Evolutionary conservation across 148 eudicot genomes (phyloP).

Genomic region (Amaranthus palmeri): DNA sequence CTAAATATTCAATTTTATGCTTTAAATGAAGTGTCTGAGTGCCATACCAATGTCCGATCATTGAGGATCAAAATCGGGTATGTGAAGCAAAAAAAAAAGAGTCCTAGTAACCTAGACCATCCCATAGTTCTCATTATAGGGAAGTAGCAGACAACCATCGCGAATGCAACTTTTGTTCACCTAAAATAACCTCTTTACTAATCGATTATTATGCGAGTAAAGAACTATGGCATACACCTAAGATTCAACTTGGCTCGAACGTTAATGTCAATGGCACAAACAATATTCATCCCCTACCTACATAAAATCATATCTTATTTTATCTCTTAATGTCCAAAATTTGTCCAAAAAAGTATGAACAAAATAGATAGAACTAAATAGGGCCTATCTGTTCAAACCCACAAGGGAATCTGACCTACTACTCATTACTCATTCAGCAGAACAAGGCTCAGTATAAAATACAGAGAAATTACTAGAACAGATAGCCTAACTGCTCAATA

Average conservation of each 20-base stretch:
- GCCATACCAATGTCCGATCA: too few relatives aligned
- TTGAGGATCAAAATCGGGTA: too few relatives aligned
- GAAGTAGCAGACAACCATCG: not conserved
- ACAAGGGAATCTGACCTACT: not conserved
- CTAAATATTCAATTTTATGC: too few relatives aligned
- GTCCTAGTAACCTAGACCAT: too few relatives aligned
- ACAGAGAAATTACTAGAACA: not conserved
- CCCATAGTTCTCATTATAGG: not conserved
- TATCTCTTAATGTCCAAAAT: not conserved
- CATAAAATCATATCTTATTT: not conserved
- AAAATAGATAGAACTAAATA: too few relatives aligned
- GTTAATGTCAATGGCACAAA: not conserved
- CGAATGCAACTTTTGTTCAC: not conserved
- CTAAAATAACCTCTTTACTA: not conserved
- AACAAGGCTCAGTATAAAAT: not conserved
- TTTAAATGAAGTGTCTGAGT: too few relatives aligned
- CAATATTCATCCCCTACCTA: not conserved
- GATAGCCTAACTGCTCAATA: not conserved
- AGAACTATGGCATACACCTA: too few relatives aligned
- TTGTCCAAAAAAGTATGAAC: too few relatives aligned
- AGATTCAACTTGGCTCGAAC: too few relatives aligned
- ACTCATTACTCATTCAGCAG: not conserved
- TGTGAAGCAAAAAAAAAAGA: too few relatives aligned
- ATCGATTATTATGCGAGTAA: too few relatives aligned
- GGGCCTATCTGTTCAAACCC: not conserved